Evolutionary conservation across 2,329 filamentous ascomycete genomes (phyloP), one percentile per base, ranked within the genome.

Genomic region (Pseudocercospora pini-densiflorae): DNA sequence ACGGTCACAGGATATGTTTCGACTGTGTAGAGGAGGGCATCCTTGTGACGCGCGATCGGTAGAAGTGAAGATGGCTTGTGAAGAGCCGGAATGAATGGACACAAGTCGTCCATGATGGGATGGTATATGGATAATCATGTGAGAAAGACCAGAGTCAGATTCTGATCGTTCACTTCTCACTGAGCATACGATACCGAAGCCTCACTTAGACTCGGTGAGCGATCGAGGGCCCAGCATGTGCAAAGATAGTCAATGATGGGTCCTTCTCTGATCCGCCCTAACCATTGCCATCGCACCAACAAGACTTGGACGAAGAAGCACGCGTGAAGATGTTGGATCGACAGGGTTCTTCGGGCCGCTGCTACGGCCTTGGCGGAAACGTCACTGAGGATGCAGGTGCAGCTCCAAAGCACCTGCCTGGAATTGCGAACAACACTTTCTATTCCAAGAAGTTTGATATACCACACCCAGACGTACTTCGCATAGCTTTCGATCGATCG

Each of bases 1-100:
- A 98, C 92, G 0, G 92, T 94, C 64, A 98, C 90, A 0, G 92
- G 90, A 70, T 88, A 88, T 7, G 88, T 93, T 78, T 98, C 94
- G 65, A 97, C 87, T 14, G 94, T 85, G 79, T 97, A 98, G 1
- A 97, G 86, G 1, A 99, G 83, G 62, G 85, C 88, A 64, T 95
- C 86, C 69, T 88, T 89, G 73, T 98, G 90, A 71, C 91, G 91
- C 33, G 94, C 88, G 68, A 99, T 97, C 0, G 95, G 94, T 1
- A 99, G 85, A 1, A 97, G 82, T 7, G 90, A 86, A 3, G 93
- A 82, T 0, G 94, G 94, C 76, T 95, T 97, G 80, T 97, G 92
- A 16, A 97, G 84, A 21, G 92, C 89, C 23, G 93, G 90, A 66
- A 97, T 94, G 71, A 88, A 85, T 16, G 79, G 75, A 8, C 80